These are phyloP conservation scores for Ophiocordyceps camponoti-rufipedis DNA, from an alignment of 2,329 filamentous ascomycete species.

Conservation along the genomic window DNA sequence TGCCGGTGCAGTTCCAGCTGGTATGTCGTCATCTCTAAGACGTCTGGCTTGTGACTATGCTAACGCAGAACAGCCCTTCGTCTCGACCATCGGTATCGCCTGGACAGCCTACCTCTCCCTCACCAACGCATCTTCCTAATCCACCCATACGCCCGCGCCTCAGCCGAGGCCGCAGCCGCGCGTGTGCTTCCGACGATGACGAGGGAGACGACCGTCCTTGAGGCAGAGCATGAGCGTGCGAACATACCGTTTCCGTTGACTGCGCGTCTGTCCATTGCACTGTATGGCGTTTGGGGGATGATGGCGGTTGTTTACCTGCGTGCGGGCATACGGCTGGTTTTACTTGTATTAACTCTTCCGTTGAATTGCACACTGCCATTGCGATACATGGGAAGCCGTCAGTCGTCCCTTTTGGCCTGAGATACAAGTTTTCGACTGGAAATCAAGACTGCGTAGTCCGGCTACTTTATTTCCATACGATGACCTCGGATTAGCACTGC, in stretches of 20 bases:
- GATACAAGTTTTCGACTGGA: no score
- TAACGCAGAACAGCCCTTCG: constrained; percentile 54
- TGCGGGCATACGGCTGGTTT: no score
- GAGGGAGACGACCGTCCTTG: neutral
- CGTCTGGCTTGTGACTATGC: neutral
- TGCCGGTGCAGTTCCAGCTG: constrained; percentile 92
- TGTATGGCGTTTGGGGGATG: constrained; percentile 3
- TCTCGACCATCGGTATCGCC: constrained; percentile 86
- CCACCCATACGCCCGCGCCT: neutral
- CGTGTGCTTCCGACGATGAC: neutral
- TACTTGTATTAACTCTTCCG: no score
- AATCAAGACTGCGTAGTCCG: no score
- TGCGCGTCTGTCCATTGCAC: constrained; percentile 1
- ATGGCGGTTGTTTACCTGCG: neutral
- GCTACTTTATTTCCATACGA: no score
- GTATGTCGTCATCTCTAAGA: constrained; percentile 40
- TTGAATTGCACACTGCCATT: no score
- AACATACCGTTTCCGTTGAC: neutral
- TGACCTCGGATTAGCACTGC: no score
- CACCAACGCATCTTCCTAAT: constrained; percentile 62
- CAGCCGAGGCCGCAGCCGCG: no score
- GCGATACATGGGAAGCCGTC: no score
- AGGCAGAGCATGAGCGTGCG: neutral
- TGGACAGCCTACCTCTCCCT: constrained; percentile 96
- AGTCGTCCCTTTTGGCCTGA: no score